These are phyloP conservation scores for Nidula niveotomentosa DNA, from an alignment of 1,284 basidiomycete species.

Conservation along the genomic window DNA sequence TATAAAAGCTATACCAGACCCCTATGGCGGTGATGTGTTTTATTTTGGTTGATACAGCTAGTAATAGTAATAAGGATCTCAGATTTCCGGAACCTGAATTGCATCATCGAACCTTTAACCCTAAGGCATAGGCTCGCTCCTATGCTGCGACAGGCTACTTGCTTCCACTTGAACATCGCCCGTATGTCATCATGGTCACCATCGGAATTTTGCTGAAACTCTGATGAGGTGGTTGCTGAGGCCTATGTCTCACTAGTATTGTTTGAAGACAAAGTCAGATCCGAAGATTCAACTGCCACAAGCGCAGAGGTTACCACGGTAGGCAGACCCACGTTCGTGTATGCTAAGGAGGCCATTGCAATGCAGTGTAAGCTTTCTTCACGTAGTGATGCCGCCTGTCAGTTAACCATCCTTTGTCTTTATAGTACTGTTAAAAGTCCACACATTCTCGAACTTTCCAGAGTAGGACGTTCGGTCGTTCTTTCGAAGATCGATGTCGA, in stretches of 20 bases:
- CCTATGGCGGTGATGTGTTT: constrained; percentile 21
- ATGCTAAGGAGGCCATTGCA: background rate
- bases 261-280: background rate
- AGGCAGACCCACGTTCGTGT: background rate
- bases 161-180: background rate
- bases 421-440: background rate
- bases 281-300: background rate
- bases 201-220: background rate
- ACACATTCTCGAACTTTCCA: background rate
- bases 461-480: background rate
- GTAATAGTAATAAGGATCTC: background rate
- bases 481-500: background rate
- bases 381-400: background rate
- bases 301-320: background rate
- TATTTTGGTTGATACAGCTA: background rate
- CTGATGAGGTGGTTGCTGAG: background rate
- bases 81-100: constrained; percentile 11
- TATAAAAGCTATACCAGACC: constrained; percentile 17
- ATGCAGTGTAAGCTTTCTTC: background rate
- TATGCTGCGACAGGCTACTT: background rate
- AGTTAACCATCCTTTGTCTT: background rate
- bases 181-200: background rate
- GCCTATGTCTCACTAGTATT: background rate
- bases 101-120: background rate
- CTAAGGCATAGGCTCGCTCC: background rate